Evolutionary conservation across 2,329 filamentous ascomycete species (phyloP).

Genomic region (Botryotinia convoluta): DNA sequence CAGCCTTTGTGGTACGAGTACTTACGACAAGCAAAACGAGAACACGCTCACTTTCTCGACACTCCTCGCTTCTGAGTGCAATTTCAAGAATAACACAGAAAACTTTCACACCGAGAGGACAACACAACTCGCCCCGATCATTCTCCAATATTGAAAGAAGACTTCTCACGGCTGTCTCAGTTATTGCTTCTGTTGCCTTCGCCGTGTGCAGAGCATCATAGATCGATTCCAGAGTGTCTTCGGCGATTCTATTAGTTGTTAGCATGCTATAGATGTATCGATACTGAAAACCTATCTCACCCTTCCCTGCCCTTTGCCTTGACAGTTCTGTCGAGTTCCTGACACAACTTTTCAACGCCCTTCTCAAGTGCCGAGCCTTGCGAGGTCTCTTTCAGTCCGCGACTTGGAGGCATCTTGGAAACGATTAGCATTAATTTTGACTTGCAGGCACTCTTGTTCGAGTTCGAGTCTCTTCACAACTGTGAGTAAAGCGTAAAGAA

Average conservation of each 20-base stretch:
- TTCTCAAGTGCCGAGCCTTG: not conserved
- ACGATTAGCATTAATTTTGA: not conserved
- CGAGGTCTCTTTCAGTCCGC: not conserved
- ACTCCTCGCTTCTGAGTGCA: constrained; percentile 27
- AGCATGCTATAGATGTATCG: not conserved
- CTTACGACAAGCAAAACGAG: constrained; percentile 35
- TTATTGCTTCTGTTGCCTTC: not conserved
- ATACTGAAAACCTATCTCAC: not conserved
- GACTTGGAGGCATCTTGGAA: constrained; percentile 11
- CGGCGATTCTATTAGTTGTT: not conserved
- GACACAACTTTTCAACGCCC: not conserved
- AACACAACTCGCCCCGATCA: constrained; percentile 26
- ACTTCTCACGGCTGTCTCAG: not conserved
- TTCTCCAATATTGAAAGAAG: constrained; percentile 26
- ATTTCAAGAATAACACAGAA: constrained; percentile 28
- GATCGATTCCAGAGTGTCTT: not conserved
- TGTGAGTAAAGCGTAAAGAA: not conserved
- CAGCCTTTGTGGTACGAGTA: not conserved
- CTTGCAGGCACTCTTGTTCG: not conserved
- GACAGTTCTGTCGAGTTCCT: not conserved
- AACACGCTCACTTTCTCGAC: constrained; percentile 29
- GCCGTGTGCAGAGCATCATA: constrained; percentile 6
- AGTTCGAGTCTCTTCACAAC: not conserved
- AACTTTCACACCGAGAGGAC: constrained; percentile 24
- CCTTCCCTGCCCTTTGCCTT: not conserved